These are phyloP conservation scores for Trichosporon ovoides DNA, from an alignment of 1,284 basidiomycete species.

Conservation along the genomic window DNA sequence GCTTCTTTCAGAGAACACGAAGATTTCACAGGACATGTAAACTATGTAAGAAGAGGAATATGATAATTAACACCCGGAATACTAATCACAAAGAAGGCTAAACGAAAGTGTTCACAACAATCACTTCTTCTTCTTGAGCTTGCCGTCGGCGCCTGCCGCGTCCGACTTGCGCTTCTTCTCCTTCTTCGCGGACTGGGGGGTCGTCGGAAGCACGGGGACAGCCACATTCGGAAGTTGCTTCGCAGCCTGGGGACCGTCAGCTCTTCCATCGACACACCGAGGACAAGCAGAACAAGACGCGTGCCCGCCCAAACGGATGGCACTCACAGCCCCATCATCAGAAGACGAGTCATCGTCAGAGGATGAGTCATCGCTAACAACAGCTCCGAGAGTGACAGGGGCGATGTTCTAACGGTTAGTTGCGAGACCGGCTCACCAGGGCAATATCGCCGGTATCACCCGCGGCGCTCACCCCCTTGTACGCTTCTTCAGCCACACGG, in stretches of 20 bases:
- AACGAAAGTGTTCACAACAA: not conserved
- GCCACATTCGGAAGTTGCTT: slow-evolving; percentile 16
- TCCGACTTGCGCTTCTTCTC: slow-evolving; percentile 24
- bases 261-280: not conserved
- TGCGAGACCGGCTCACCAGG: slow-evolving; percentile 4
- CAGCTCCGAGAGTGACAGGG: slow-evolving; percentile 5
- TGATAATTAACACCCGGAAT: not conserved
- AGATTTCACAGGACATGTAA: not conserved
- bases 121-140: slow-evolving; percentile 13
- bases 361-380: slow-evolving; percentile 13
- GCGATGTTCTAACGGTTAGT: slow-evolving; percentile 6
- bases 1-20: too few species aligned
- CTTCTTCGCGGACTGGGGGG: slow-evolving; percentile 24
- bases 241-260: not conserved
- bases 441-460: not conserved
- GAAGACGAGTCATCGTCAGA: slow-evolving; percentile 15
- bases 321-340: not conserved
- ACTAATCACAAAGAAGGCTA: not conserved
- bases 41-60: not conserved
- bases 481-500: slow-evolving; percentile 27
- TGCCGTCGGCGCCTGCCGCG: not conserved
- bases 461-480: slow-evolving; percentile 21
- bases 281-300: not conserved
- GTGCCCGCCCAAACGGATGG: not conserved
- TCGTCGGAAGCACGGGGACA: slow-evolving; percentile 18